Percentiles rank a stretch among this genome's conserved stretches.
These are phyloP conservation scores for Botrytis pseudocinerea DNA, from an alignment of 2,329 filamentous ascomycete species.

Conservation along the genomic window DNA sequence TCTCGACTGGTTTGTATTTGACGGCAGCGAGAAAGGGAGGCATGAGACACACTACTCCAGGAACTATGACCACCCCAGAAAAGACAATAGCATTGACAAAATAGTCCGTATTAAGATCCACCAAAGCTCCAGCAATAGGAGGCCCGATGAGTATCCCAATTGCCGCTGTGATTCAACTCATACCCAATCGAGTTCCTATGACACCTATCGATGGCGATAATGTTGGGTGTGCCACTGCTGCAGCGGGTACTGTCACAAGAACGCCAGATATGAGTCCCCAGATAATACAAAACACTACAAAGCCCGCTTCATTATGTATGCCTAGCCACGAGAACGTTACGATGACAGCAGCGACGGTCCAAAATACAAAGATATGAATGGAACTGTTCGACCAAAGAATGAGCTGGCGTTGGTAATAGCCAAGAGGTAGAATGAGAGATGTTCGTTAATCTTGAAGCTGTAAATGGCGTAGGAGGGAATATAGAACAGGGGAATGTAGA, in stretches of 20 bases:
- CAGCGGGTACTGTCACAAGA: slow-evolving; percentile 15
- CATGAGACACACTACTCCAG: background rate
- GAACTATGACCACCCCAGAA: slow-evolving; percentile 15
- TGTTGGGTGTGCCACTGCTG: slow-evolving; percentile 17
- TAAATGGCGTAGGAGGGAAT: slow-evolving; percentile 44
- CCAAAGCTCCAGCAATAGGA: slow-evolving; percentile 26
- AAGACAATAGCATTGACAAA: slow-evolving; percentile 13
- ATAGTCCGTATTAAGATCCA: background rate
- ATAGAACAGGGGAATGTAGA: slow-evolving; percentile 53
- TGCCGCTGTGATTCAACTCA: slow-evolving; percentile 20
- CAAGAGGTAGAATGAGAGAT: slow-evolving; percentile 52
- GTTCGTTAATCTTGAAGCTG: slow-evolving; percentile 46
- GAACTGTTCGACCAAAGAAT: slow-evolving; percentile 55
- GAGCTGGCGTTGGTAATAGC: slow-evolving; percentile 51
- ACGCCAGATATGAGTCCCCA: slow-evolving; percentile 77
- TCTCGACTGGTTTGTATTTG: background rate
- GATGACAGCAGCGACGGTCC: slow-evolving; percentile 28
- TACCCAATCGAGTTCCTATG: slow-evolving; percentile 26
- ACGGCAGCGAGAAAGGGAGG: background rate
- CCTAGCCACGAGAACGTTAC: slow-evolving; percentile 47
- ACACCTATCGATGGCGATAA: slow-evolving; percentile 10
- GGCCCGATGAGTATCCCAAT: slow-evolving; percentile 24
- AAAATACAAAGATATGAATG: slow-evolving; percentile 46
- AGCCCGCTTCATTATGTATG: slow-evolving; percentile 53
- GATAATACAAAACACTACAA: slow-evolving; percentile 70